Percentiles rank a stretch among this genome's conserved stretches.
Conservation (phyloP, 2,329 filamentous ascomycete genomes). For the Fusarium verrucosum region DNA sequence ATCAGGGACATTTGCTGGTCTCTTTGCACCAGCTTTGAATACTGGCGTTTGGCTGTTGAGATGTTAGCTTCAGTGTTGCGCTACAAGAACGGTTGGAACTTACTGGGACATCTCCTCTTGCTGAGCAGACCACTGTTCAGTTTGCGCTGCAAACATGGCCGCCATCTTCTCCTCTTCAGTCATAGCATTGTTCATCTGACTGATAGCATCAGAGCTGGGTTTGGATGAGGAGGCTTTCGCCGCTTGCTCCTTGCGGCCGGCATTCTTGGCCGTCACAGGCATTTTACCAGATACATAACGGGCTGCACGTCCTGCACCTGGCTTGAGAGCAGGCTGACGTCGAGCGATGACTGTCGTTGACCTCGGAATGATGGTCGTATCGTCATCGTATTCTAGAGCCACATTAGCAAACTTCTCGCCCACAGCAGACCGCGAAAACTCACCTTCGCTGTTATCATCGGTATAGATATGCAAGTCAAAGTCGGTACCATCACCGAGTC, state of each 20-base stretch:
- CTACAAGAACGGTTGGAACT: conserved; percentile 44
- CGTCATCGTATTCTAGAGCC: conserved; percentile 87
- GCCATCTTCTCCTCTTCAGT: conserved; percentile 95
- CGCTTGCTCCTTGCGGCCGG: conserved; percentile 70
- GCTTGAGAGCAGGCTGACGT: conserved; percentile 82
- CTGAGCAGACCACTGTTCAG: conserved; percentile 90
- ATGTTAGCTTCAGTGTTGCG: conserved; percentile 47
- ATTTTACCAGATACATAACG: conserved; percentile 97
- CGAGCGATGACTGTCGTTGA: conserved; percentile 93
- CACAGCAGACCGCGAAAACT: conserved; percentile 47
- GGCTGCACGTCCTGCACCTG: conserved; percentile 88
- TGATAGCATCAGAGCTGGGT: conserved; percentile 65
- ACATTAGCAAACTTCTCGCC: conserved; percentile 42
- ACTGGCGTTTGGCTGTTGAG: conserved; percentile 67
- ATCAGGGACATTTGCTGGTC: conserved; percentile 81
- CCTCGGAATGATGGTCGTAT: conserved; percentile 95
- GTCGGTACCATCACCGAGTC: conserved; percentile 92
- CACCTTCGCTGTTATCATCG: conserved; percentile 90
- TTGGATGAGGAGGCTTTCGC: conserved; percentile 68
- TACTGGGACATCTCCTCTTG: conserved; percentile 92
- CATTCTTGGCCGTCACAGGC: conserved; percentile 86
- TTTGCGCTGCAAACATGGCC: conserved; percentile 90
- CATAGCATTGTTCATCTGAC: conserved; percentile 78
- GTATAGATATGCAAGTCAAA: conserved; percentile 96
- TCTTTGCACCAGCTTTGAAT: conserved; percentile 69